Percentiles rank a stretch among this genome's conserved stretches.
Conservation (phyloP, 257 asterid species). For the Paulownia fortunei region DNA sequence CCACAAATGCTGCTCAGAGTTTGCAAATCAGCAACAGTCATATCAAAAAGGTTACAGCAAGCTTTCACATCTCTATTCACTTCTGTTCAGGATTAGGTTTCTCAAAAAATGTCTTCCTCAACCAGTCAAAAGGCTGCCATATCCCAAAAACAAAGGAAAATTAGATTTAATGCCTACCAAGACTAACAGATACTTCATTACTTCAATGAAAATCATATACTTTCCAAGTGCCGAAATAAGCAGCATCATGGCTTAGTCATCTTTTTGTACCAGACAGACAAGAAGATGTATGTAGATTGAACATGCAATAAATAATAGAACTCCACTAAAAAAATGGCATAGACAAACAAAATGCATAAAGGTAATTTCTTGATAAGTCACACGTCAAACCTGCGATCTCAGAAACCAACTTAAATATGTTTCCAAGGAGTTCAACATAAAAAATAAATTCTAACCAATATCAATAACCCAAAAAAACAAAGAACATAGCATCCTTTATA, state of each 20-base stretch:
- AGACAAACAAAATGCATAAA: neutral
- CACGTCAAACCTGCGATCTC: neutral
- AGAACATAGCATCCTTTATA: neutral
- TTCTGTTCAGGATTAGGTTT: constrained; percentile 66
- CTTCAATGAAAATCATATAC: neutral
- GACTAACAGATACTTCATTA: constrained; percentile 9
- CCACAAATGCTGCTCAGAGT: constrained; percentile 36
- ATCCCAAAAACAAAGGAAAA: constrained; percentile 1
- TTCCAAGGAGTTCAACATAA: neutral
- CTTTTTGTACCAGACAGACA: neutral
- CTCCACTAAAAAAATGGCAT: neutral
- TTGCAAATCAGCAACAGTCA: constrained; percentile 41
- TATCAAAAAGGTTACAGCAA: constrained; percentile 30
- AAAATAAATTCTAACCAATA: neutral
- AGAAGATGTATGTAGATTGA: neutral
- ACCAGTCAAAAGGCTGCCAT: constrained; percentile 86
- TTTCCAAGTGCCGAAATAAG: constrained; percentile 3
- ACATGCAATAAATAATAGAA: neutral
- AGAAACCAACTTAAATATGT: neutral
- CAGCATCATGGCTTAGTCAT: neutral
- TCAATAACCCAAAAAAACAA: neutral
- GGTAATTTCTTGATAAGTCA: neutral
- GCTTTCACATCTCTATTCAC: constrained; percentile 41
- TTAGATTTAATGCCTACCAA: neutral
- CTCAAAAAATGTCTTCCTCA: constrained; percentile 85